Percentiles rank a stretch among this genome's conserved stretches.
Conservation (phyloP, 2,329 filamentous ascomycete genomes). For the Ceratocystis lukuohia region DNA sequence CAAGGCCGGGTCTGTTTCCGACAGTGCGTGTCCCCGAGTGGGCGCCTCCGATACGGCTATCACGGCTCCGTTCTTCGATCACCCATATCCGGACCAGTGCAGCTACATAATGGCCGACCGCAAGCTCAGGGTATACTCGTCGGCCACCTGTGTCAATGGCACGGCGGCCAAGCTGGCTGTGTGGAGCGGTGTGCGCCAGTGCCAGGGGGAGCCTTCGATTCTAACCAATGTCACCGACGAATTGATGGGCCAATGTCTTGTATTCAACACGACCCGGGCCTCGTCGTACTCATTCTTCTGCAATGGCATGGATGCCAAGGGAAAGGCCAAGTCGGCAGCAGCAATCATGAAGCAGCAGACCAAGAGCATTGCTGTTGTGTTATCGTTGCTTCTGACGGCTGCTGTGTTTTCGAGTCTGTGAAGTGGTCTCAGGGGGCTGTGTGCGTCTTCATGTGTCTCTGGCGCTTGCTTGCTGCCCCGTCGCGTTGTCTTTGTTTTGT, state of each 20-base stretch:
- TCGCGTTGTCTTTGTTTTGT: not conserved
- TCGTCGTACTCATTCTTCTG: conserved; percentile 19
- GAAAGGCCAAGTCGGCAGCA: conserved; percentile 15
- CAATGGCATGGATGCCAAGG: conserved; percentile 17
- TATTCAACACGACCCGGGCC: conserved; percentile 16
- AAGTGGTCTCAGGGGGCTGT: not conserved
- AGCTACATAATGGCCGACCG: conserved; percentile 18
- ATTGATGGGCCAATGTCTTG: conserved; percentile 19
- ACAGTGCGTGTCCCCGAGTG: conserved; percentile 15
- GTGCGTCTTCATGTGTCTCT: not conserved
- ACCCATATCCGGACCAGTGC: conserved; percentile 19
- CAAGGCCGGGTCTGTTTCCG: conserved; percentile 18
- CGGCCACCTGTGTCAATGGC: conserved; percentile 17
- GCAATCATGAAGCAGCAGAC: conserved; percentile 14
- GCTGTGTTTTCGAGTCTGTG: conserved; percentile 17
- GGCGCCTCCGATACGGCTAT: not conserved
- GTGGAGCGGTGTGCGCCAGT: conserved; percentile 45
- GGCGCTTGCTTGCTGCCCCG: not conserved
- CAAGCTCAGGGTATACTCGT: conserved; percentile 17
- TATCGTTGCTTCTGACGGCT: conserved; percentile 13
- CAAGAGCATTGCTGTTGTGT: conserved; percentile 12
- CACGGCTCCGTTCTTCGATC: conserved; percentile 18
- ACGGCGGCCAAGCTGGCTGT: conserved; percentile 23
- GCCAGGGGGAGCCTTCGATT: conserved; percentile 61
- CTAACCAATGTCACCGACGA: conserved; percentile 37